phyloP scores from a whole-genome alignment of 164 flowering plant genomes.

The Piper longum region DNA sequence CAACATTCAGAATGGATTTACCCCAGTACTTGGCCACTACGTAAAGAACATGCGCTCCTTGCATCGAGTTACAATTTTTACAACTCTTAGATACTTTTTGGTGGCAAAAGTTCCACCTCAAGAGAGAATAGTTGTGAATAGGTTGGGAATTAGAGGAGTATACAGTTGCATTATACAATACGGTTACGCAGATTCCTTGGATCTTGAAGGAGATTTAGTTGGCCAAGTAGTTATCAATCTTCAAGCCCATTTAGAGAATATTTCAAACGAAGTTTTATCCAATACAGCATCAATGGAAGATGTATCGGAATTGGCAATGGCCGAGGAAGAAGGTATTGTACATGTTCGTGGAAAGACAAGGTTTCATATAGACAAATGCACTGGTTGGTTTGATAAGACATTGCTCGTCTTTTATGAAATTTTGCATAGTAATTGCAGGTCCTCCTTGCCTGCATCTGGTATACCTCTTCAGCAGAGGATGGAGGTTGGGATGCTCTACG shows the following conservation, averaged over 20 bases:
- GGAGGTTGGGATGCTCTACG: constrained; percentile 81
- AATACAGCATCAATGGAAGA: constrained; percentile 14
- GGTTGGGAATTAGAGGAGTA: constrained; percentile 38
- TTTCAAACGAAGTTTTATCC: constrained; percentile 5
- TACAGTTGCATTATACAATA: constrained; percentile 59
- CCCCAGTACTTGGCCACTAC: constrained; percentile 63
- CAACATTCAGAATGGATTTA: constrained; percentile 59
- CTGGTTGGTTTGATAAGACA: constrained; percentile 44
- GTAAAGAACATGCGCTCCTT: constrained; percentile 62
- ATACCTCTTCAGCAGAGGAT: constrained; percentile 45
- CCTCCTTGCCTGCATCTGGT: constrained; percentile 53
- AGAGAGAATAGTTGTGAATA: constrained; percentile 43
- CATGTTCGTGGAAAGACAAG: constrained; percentile 69
- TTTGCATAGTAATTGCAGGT: constrained; percentile 57
- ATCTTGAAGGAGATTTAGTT: constrained; percentile 41
- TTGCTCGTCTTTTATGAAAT: constrained; percentile 66
- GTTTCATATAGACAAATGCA: constrained; percentile 35
- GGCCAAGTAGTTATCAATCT: constrained; percentile 32
- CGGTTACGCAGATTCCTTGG: constrained; percentile 58
- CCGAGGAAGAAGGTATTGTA: constrained; percentile 41
- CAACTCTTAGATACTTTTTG: constrained; percentile 48
- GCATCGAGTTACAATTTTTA: constrained; percentile 54
- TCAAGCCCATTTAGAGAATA: constrained; percentile 15
- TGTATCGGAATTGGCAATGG: constrained; percentile 35
- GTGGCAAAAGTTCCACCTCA: constrained; percentile 52